Evolutionary conservation across 2,329 filamentous ascomycete genomes (phyloP).

Genomic region (Thyridium curvatum): DNA sequence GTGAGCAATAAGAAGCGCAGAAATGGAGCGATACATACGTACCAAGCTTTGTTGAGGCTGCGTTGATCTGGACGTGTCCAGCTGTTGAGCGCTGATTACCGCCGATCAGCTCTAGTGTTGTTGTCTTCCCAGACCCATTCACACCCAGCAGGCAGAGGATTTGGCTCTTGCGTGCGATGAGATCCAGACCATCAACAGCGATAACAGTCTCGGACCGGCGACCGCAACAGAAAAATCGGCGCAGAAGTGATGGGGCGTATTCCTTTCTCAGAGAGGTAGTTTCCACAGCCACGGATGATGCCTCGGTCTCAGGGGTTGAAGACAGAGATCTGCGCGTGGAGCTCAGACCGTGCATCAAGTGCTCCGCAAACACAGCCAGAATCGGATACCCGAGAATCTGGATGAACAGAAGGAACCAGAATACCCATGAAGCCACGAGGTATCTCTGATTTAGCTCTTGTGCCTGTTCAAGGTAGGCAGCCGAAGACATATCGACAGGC

Average conservation of each 20-base stretch:
- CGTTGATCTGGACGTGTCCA: conserved; percentile 69
- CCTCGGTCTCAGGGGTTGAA: conserved; percentile 19
- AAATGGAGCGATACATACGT: no score
- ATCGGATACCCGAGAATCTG: conserved; percentile 76
- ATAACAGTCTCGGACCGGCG: conserved; percentile 55
- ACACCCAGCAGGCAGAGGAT: conserved; percentile 83
- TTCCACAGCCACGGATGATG: conserved; percentile 51
- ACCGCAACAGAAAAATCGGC: conserved; percentile 41
- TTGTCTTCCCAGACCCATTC: conserved; percentile 87
- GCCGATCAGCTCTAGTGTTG: conserved; percentile 81
- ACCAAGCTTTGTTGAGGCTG: no score
- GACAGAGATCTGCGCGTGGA: conserved; percentile 51
- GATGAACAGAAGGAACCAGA: conserved; percentile 67
- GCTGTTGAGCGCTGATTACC: conserved; percentile 72
- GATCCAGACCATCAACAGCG: conserved; percentile 70
- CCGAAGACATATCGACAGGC: conserved; percentile 56
- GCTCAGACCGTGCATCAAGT: conserved; percentile 67
- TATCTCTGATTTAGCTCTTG: conserved; percentile 59
- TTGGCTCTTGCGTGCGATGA: conserved; percentile 69
- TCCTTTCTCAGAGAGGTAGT: conserved; percentile 71
- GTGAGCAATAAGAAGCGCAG: no score
- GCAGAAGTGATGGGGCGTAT: conserved; percentile 62
- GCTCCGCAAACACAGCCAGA: conserved; percentile 68
- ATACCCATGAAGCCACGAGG: conserved; percentile 60
- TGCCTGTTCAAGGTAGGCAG: conserved; percentile 56